Percentiles rank a stretch among this genome's conserved stretches.
phyloP scores from a whole-genome alignment of 163 green algal species.

The Chlorella variabilis region DNA sequence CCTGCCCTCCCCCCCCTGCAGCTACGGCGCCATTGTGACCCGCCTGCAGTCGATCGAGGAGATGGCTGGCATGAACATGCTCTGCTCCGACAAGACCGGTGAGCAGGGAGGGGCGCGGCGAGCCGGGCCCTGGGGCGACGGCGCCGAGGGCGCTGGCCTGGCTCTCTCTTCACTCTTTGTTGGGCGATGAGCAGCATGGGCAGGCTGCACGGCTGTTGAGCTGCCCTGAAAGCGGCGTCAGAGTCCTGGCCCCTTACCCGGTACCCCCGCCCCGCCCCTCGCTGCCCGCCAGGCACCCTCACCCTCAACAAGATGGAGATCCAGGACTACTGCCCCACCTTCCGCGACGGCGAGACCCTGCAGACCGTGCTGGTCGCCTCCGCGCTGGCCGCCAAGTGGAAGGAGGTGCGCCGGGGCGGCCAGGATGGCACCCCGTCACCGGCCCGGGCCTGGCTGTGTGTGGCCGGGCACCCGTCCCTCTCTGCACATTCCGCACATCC shows the following conservation, averaged over 20 bases:
- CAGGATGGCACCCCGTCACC: too few relatives aligned
- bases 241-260: too few relatives aligned
- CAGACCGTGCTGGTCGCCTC: conserved; percentile 64
- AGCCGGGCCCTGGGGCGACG: neutral
- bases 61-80: conserved; percentile 95
- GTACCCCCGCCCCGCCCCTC: too few relatives aligned
- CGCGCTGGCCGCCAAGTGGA: conserved; percentile 89
- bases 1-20: too few relatives aligned
- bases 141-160: neutral
- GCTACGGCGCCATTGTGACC: conserved; percentile 86
- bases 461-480: too few relatives aligned
- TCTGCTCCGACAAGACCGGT: conserved; percentile 83
- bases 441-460: too few relatives aligned
- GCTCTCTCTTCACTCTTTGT: too few relatives aligned
- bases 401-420: conserved; percentile 59
- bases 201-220: too few relatives aligned
- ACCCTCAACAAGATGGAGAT: conserved; percentile 84
- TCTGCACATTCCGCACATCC: too few relatives aligned
- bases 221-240: too few relatives aligned
- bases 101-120: too few relatives aligned
- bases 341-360: conserved; percentile 53
- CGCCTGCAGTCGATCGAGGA: conserved; percentile 87
- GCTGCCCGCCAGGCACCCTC: conserved; percentile 63
- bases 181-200: too few relatives aligned
- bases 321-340: conserved; percentile 76